phyloP scores from a whole-genome alignment of 352 stramenopile genomes.

The Pythium dissotocum region DNA sequence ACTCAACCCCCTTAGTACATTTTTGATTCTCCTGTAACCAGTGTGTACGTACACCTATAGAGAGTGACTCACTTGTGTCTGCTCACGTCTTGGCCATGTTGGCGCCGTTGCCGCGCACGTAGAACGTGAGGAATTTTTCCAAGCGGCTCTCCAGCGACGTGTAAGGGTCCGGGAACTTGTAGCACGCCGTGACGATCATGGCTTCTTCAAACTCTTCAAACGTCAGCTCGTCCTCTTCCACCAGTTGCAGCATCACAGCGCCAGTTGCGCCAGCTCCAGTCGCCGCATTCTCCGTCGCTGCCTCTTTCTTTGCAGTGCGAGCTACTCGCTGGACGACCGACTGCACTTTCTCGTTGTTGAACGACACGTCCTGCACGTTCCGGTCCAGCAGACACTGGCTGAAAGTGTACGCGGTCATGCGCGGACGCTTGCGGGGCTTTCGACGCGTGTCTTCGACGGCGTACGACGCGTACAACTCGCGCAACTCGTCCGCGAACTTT shows the following conservation, averaged over 20 bases:
- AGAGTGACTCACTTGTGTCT: neutral
- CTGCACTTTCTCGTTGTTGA: slow-evolving; percentile 62
- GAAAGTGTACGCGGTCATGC: slow-evolving; percentile 64
- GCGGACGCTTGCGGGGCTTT: slow-evolving; percentile 29
- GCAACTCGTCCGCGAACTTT: slow-evolving; percentile 64
- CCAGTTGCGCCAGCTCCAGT: neutral
- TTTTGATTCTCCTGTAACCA: slow-evolving; percentile 16
- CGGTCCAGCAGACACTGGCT: slow-evolving; percentile 63
- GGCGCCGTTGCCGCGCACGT: slow-evolving; percentile 39
- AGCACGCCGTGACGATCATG: slow-evolving; percentile 65
- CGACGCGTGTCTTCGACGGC: slow-evolving; percentile 39
- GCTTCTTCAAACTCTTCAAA: slow-evolving; percentile 74
- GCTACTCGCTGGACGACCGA: slow-evolving; percentile 59
- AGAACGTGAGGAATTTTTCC: slow-evolving; percentile 76
- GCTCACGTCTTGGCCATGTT: neutral
- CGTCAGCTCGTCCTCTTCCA: slow-evolving; percentile 54
- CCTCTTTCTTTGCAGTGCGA: slow-evolving; percentile 33
- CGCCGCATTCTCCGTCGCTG: neutral
- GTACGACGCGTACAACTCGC: slow-evolving; percentile 56
- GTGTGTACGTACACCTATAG: neutral
- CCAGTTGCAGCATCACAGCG: slow-evolving; percentile 9
- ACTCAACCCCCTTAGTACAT: slow-evolving; percentile 15
- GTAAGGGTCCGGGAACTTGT: slow-evolving; percentile 81
- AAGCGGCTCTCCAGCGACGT: slow-evolving; percentile 74
- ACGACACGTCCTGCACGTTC: slow-evolving; percentile 56